Percentiles rank a stretch among this genome's conserved stretches.
Conservation (phyloP, 2,329 filamentous ascomycete genomes). For the Pleurostoma richardsiae region DNA sequence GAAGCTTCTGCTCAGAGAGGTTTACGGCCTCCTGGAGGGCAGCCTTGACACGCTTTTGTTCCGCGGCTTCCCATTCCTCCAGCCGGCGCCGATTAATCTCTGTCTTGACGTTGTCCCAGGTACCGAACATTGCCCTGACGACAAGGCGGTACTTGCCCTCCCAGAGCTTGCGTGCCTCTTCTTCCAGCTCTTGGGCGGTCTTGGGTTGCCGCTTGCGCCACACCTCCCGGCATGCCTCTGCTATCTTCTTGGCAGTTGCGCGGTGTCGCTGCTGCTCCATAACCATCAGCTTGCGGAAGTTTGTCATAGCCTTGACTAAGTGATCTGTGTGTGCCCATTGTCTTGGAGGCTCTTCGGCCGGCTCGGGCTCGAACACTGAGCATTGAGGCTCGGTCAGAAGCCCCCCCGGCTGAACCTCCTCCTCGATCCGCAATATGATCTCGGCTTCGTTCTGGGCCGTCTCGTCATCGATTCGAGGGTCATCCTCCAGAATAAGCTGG, state of each 20-base stretch:
- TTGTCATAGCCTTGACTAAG: constrained; percentile 69
- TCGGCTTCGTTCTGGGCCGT: constrained; percentile 63
- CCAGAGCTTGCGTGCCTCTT: constrained; percentile 67
- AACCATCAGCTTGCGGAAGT: constrained; percentile 75
- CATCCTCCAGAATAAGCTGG: constrained; percentile 49
- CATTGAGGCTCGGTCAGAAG: constrained; percentile 67
- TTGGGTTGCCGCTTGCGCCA: constrained; percentile 72
- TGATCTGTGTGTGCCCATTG: constrained; percentile 90
- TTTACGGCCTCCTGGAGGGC: constrained; percentile 71
- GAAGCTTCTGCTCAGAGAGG: constrained; percentile 63
- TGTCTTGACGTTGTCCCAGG: constrained; percentile 59
- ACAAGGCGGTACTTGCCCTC: constrained; percentile 68
- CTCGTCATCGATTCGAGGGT: constrained; percentile 52
- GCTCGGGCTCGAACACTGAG: constrained; percentile 68
- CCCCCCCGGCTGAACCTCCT: constrained; percentile 70
- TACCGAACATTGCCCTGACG: constrained; percentile 49
- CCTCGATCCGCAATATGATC: constrained; percentile 63
- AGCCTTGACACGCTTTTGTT: constrained; percentile 59
- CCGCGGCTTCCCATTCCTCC: constrained; percentile 59
- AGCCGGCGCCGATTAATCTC: constrained; percentile 58
- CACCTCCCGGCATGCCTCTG: constrained; percentile 71
- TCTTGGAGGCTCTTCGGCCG: constrained; percentile 64
- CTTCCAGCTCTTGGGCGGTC: constrained; percentile 73
- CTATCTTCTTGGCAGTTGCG: constrained; percentile 71
- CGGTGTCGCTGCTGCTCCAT: constrained; percentile 76